Conservation (phyloP, 345 rosid genomes). For the Cardamine resedifolia region DNA sequence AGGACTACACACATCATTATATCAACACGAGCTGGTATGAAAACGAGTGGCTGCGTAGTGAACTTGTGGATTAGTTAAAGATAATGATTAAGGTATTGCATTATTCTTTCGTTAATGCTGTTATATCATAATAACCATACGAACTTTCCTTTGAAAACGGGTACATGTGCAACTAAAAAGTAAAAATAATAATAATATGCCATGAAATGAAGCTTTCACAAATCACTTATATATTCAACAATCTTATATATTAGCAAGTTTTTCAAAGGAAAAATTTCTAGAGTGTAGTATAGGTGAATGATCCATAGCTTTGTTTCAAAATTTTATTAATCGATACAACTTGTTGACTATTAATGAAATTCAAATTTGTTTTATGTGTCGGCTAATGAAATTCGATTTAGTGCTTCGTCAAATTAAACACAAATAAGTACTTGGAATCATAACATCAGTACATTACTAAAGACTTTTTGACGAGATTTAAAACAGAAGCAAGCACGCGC, state of each 20-base stretch:
- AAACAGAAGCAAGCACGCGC: constrained; percentile 30
- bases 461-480: constrained; percentile 4
- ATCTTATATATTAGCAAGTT: not conserved
- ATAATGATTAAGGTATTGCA: constrained; percentile 32
- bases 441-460: not conserved
- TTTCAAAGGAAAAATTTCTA: not conserved
- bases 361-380: not conserved
- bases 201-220: not conserved
- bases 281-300: not conserved
- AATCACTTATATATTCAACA: not conserved
- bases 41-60: constrained; percentile 27
- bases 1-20: not conserved
- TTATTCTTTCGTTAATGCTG: not conserved
- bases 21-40: constrained; percentile 27
- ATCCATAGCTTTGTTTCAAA: not conserved
- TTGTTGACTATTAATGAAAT: not conserved
- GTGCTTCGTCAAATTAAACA: not conserved
- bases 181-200: constrained; percentile 19
- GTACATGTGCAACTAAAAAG: constrained; percentile 7
- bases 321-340: not conserved
- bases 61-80: constrained; percentile 32
- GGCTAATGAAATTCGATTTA: not conserved
- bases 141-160: constrained; percentile 7
- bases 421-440: not conserved
- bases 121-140: constrained; percentile 13